Conservation (phyloP, 2,329 filamentous ascomycete species). For the Dactylonectria estremocensis region DNA sequence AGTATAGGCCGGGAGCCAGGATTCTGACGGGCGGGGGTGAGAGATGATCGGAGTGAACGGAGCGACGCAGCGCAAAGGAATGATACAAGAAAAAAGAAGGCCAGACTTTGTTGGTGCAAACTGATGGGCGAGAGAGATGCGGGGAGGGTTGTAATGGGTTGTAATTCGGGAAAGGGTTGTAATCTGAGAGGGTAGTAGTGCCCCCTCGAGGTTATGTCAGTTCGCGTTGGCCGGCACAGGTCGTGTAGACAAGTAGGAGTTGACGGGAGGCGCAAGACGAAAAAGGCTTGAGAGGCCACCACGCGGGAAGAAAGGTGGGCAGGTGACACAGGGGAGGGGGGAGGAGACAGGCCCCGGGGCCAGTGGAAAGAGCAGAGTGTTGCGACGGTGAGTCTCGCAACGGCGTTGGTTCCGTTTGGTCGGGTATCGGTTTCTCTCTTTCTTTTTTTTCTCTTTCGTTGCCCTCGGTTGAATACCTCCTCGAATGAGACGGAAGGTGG, state of each 20-base stretch:
- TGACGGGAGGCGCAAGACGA: constrained; percentile 3
- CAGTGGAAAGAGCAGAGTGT: constrained; percentile 1
- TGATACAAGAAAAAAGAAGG: not conserved
- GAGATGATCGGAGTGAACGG: constrained; percentile 10
- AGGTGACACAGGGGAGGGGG: constrained; percentile 27
- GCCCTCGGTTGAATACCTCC: constrained; percentile 4
- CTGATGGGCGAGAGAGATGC: constrained; percentile 3
- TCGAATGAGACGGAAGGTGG: constrained; percentile 10
- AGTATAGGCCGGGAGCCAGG: constrained; percentile 21
- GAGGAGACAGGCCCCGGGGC: constrained; percentile 9
- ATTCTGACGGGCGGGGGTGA: constrained; percentile 16
- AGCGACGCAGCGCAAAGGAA: constrained; percentile 13
- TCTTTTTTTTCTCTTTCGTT: constrained; percentile 5
- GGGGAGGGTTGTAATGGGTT: not conserved
- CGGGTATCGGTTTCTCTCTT: not conserved
- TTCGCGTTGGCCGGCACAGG: not conserved
- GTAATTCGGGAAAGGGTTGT: not conserved
- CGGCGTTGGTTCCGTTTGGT: constrained; percentile 30
- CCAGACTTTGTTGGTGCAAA: not conserved
- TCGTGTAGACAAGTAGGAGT: constrained; percentile 2
- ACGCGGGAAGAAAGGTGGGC: constrained; percentile 15
- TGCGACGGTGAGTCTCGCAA: constrained; percentile 5
- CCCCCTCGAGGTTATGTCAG: not conserved
- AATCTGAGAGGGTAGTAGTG: not conserved
- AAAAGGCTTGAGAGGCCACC: not conserved